A percentile compares a stretch with the other conserved stretches of the same genome.
Evolutionary conservation across 2,329 filamentous ascomycete species (phyloP).

Genomic region (Leptoxyphium fumago): DNA sequence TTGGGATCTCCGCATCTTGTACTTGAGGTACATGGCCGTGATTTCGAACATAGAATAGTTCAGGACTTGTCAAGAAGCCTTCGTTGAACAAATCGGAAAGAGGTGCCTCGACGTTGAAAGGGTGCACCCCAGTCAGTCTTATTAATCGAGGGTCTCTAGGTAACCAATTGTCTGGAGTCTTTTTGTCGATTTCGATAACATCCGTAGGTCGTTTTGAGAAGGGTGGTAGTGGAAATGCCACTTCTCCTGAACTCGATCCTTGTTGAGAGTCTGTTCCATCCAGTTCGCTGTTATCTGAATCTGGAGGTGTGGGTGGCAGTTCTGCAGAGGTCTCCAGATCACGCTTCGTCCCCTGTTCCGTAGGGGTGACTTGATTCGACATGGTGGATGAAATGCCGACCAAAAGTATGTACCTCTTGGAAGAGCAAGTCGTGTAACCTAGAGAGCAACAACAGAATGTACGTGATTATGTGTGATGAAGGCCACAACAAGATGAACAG

Average conservation of each 20-base stretch:
- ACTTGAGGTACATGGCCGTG: constrained; percentile 73
- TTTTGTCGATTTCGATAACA: constrained; percentile 60
- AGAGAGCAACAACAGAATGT: too few relatives aligned
- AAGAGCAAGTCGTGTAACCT: too few relatives aligned
- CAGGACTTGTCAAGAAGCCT: constrained; percentile 75
- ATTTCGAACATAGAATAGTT: constrained; percentile 84
- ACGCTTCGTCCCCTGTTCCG: constrained; percentile 1
- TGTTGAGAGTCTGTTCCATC: constrained; percentile 13
- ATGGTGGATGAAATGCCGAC: not conserved
- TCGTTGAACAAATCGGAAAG: constrained; percentile 61
- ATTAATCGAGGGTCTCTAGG: constrained; percentile 68
- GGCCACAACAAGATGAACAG: too few relatives aligned
- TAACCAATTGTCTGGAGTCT: constrained; percentile 73
- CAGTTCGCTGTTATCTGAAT: constrained; percentile 18
- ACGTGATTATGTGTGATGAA: too few relatives aligned
- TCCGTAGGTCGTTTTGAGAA: constrained; percentile 40
- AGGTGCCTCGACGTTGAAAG: constrained; percentile 81
- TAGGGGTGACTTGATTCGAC: not conserved
- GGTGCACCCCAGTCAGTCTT: constrained; percentile 73
- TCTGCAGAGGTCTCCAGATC: constrained; percentile 11
- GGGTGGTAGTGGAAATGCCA: constrained; percentile 54
- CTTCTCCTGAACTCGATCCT: constrained; percentile 44
- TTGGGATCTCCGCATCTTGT: constrained; percentile 52
- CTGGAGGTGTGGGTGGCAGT: constrained; percentile 23
- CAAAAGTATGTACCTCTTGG: too few relatives aligned